Evolutionary conservation across 257 asterid genomes (phyloP), one percentile per base, ranked within the genome.

Genomic region (Capsicum pubescens): DNA sequence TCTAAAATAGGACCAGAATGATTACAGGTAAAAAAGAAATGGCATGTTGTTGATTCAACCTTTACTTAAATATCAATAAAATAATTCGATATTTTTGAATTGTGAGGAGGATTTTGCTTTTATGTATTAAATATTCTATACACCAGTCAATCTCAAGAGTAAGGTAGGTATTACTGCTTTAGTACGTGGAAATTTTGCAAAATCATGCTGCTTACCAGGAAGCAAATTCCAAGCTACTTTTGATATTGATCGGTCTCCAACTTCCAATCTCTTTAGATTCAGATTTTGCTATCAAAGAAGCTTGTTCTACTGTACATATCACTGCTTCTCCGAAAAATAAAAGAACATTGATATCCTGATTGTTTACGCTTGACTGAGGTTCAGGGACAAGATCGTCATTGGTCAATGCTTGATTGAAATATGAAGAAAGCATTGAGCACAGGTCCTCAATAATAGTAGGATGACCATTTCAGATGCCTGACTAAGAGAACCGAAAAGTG

Each of bases 131-230:
- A 52, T 72, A 72, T 48, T 72, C 13, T 50, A 21, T 19, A 50
- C 19, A 50, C 39, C 44, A 74, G 50, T 16, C 6, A 2, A 50
- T 54, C 64, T 77, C 81, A 77, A 54, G 9, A 26, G 63, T 4
- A 15, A 52, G 7, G 13, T 50, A 76, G 48, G 61, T 77, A 26
- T n/a, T n/a, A 26, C 14, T 77, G 64, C 50, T 54, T n/a, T n/a
- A n/a, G n/a, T 54, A 77, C 26, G 26, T 14, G 64, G 44, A 76
- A 76, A 50, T 12, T 13, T 74, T 13, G 21, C 61, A 76, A 52
- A 50, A 52, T 26, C 50, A 76, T 85, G 52, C 57, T 72, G 36
- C 92, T 88, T 87, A 94, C 97, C 97, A 87, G 87, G 92, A 91
- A 83, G 92, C 88, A 69, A 92, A 79, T 42, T 77, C 84, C 88